These are phyloP conservation scores for Bimuria novae-zelandiae DNA, from an alignment of 2,329 filamentous ascomycete genomes.

Conservation along the genomic window DNA sequence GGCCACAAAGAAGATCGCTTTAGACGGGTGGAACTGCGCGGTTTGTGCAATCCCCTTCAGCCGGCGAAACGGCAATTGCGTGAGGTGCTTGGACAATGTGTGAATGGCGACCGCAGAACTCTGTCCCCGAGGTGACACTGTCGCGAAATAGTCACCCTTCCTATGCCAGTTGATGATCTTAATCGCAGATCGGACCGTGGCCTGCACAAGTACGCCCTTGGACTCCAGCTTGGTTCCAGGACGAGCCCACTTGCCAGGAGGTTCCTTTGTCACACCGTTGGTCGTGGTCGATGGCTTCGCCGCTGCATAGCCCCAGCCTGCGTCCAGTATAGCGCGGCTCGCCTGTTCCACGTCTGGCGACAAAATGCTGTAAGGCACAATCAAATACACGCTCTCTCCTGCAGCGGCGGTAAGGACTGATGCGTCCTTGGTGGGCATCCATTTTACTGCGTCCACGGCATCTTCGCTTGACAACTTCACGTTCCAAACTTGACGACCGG, in stretches of 20 bases:
- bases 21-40: constrained; percentile 91
- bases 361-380: constrained; percentile 69
- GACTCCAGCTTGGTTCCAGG: constrained; percentile 75
- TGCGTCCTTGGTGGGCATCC: constrained; percentile 83
- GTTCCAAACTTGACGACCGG: constrained; percentile 86
- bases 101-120: constrained; percentile 88
- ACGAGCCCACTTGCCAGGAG: constrained; percentile 80
- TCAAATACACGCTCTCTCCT: constrained; percentile 83
- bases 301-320: constrained; percentile 91
- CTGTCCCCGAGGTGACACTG: constrained; percentile 80
- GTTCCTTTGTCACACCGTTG: constrained; percentile 68
- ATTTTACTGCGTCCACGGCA: constrained; percentile 82
- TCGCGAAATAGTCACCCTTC: constrained; percentile 90
- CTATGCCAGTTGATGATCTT: constrained; percentile 95
- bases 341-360: constrained; percentile 74
- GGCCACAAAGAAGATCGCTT: constrained; percentile 93
- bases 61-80: constrained; percentile 88
- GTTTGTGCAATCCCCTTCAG: constrained; percentile 79
- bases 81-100: constrained; percentile 91
- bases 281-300: constrained; percentile 59
- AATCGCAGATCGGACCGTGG: constrained; percentile 77
- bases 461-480: constrained; percentile 76
- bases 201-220: constrained; percentile 77
- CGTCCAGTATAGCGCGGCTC: constrained; percentile 78
- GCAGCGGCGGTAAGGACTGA: constrained; percentile 82